phyloP scores from a whole-genome alignment of 495 filamentous ascomycete species.

The Aspergillus steynii region DNA sequence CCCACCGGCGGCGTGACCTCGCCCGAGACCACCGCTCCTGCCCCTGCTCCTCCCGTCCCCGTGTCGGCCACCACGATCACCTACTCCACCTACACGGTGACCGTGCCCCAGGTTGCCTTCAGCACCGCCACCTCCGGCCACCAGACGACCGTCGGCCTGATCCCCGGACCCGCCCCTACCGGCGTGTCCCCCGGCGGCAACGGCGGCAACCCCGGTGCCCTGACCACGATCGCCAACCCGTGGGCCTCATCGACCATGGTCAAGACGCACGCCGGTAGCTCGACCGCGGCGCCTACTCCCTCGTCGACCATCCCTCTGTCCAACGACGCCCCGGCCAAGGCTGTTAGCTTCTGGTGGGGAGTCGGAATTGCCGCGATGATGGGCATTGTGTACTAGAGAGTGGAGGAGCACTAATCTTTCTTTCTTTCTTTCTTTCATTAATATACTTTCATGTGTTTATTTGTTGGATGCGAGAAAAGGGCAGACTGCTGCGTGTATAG shows the following conservation, averaged over 20 bases:
- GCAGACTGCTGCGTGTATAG: not conserved
- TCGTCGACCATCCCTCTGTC: conserved; percentile 7
- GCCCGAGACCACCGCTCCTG: conserved; percentile 50
- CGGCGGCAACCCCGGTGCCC: too few relatives aligned
- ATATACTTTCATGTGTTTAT: not conserved
- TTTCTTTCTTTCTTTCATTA: conserved; percentile 2
- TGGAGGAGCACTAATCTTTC: not conserved
- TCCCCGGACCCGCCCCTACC: conserved; percentile 21
- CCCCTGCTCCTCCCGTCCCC: conserved; percentile 23
- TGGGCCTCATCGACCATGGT: conserved; percentile 9
- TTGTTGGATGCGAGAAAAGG: not conserved
- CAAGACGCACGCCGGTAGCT: not conserved
- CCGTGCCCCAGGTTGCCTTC: conserved; percentile 75
- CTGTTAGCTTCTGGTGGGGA: conserved; percentile 7
- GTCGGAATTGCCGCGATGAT: conserved; percentile 6
- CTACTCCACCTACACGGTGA: conserved; percentile 61
- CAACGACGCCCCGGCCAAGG: conserved; percentile 3
- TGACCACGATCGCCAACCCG: conserved; percentile 13
- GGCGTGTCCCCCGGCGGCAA: conserved; percentile 6
- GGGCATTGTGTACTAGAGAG: conserved; percentile 1
- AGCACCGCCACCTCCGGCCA: conserved; percentile 50
- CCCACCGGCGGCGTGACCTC: conserved; percentile 20
- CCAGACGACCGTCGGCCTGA: conserved; percentile 24
- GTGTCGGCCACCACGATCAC: conserved; percentile 64
- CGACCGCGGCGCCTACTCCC: conserved; percentile 3